A percentile compares a stretch with the other conserved stretches of the same genome.
Evolutionary conservation across 1,139 yeast species (phyloP).

Genomic region (Eremothecium coryli): DNA sequence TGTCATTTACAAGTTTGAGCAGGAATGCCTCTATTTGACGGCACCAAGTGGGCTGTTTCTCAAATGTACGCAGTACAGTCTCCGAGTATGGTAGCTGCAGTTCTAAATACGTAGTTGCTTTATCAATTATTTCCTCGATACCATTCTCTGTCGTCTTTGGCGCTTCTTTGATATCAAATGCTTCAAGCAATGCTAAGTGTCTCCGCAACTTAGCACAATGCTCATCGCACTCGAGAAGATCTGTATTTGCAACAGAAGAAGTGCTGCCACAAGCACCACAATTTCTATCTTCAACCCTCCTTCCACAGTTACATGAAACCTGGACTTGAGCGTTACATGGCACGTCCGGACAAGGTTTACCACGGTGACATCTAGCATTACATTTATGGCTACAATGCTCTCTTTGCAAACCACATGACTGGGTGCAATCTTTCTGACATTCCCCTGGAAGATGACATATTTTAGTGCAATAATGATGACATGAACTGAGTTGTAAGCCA

Average conservation of each 20-base stretch:
- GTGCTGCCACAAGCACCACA: conserved; percentile 44
- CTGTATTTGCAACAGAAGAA: conserved; percentile 14
- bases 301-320: conserved; percentile 58
- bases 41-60: conserved; percentile 57
- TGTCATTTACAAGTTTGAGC: conserved; percentile 38
- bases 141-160: conserved; percentile 14
- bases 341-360: conserved; percentile 41
- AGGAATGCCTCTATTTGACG: conserved; percentile 47
- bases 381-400: conserved; percentile 58
- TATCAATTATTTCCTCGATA: conserved; percentile 12
- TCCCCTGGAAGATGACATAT: conserved; percentile 37
- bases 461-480: conserved; percentile 57
- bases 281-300: conserved; percentile 36
- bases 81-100: conserved; percentile 36
- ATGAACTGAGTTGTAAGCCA: conserved; percentile 47
- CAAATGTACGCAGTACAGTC: conserved; percentile 36
- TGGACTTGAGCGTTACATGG: conserved; percentile 46
- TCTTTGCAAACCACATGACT: conserved; percentile 45
- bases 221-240: conserved; percentile 50
- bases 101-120: conserved; percentile 22
- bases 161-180: conserved; percentile 36
- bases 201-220: conserved; percentile 57
- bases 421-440: conserved; percentile 40
- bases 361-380: conserved; percentile 54
- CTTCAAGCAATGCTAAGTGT: conserved; percentile 53